Evolutionary conservation across 371 early-diverging fungal species (phyloP).

Genomic region (Basidiobolus meristosporus): DNA sequence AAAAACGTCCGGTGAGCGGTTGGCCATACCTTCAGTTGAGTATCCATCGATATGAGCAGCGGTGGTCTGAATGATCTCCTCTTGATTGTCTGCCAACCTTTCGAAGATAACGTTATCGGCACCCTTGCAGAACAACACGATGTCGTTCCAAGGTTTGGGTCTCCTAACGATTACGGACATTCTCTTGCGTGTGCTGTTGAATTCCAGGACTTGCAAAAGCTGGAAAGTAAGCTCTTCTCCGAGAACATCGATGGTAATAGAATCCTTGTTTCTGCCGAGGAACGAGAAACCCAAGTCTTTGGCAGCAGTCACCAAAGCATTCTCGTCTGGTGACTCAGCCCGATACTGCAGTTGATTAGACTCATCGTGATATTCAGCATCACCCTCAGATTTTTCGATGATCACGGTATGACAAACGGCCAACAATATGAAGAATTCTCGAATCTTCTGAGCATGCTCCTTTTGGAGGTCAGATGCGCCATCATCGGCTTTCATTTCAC

Average conservation of each 20-base stretch:
- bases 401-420: constrained; percentile 90
- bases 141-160: constrained; percentile 55
- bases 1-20: constrained; percentile 1
- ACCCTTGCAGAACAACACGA: constrained; percentile 85
- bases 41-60: constrained; percentile 45
- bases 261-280: constrained; percentile 23
- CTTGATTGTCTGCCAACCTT: constrained; percentile 27
- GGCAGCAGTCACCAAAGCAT: constrained; percentile 74
- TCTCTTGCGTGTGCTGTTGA: constrained; percentile 83
- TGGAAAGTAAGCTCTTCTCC: constrained; percentile 43
- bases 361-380: constrained; percentile 24
- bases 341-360: constrained; percentile 17
- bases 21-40: constrained; percentile 31
- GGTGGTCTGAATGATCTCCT: constrained; percentile 23
- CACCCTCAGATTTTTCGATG: constrained; percentile 37
- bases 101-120: constrained; percentile 87
- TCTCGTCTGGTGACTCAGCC: constrained; percentile 74
- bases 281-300: constrained; percentile 75
- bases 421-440: constrained; percentile 68
- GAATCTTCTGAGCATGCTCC: constrained; percentile 15
- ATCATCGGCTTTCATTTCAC: constrained; percentile 23
- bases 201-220: constrained; percentile 68
- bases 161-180: constrained; percentile 79
- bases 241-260: constrained; percentile 36
- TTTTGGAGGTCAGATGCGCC: constrained; percentile 6